Conservation (phyloP, 495 filamentous ascomycete species). For the Podospora pseudoanserina region DNA sequence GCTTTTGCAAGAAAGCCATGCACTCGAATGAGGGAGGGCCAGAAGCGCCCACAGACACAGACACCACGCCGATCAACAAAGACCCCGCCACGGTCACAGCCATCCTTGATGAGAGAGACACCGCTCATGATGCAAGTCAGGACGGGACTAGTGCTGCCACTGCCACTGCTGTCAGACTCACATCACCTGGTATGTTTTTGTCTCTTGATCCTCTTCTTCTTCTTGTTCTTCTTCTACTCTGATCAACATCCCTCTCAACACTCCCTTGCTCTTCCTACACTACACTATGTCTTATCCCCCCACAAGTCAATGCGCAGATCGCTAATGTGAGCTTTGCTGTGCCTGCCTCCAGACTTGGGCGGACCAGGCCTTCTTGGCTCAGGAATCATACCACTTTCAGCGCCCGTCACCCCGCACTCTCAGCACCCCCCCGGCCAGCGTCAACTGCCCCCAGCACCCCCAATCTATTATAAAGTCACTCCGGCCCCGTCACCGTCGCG, state of each 20-base stretch:
- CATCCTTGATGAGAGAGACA: neutral
- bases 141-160: neutral
- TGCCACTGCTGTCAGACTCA: neutral
- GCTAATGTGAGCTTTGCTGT: slow-evolving; percentile 22
- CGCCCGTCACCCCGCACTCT: slow-evolving; percentile 28
- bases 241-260: too few species aligned
- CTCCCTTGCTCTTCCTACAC: too few species aligned
- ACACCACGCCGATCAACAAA: neutral
- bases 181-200: neutral
- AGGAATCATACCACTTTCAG: slow-evolving; percentile 32
- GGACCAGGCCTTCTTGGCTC: slow-evolving; percentile 20
- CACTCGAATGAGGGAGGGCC: neutral
- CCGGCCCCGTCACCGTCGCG: slow-evolving; percentile 17
- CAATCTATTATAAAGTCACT: slow-evolving; percentile 28
- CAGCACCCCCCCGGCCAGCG: slow-evolving; percentile 8
- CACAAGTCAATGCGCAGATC: slow-evolving; percentile 27
- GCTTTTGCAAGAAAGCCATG: neutral
- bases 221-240: neutral
- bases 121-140: neutral
- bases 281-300: too few species aligned
- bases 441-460: slow-evolving; percentile 15
- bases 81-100: neutral
- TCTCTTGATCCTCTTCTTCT: neutral
- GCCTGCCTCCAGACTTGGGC: slow-evolving; percentile 17
- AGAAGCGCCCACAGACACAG: neutral